These are phyloP conservation scores for Hirschfeldia incana DNA, from an alignment of 345 rosid genomes.

Conservation along the genomic window DNA sequence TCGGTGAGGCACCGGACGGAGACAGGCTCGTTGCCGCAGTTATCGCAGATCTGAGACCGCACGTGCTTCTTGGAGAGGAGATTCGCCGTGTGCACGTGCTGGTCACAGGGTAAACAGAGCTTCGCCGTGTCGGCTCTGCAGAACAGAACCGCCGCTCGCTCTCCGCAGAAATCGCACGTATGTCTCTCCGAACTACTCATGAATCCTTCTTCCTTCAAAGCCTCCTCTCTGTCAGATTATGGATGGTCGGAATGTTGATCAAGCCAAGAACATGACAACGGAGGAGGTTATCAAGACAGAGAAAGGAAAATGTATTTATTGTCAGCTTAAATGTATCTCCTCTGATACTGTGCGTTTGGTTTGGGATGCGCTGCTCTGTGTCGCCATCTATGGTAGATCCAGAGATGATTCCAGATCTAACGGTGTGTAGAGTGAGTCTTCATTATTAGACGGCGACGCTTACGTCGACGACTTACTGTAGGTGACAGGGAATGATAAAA, in stretches of 20 bases:
- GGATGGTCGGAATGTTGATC: slow-evolving; percentile 14
- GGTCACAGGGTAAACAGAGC: slow-evolving; percentile 89
- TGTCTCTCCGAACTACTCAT: slow-evolving; percentile 47
- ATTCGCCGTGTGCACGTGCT: slow-evolving; percentile 92
- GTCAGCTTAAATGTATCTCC: neutral
- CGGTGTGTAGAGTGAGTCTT: slow-evolving; percentile 1
- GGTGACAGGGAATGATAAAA: slow-evolving; percentile 21
- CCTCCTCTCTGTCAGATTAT: neutral
- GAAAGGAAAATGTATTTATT: neutral
- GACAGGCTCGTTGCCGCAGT: slow-evolving; percentile 64
- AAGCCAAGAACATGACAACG: slow-evolving; percentile 1
- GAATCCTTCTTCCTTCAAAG: neutral
- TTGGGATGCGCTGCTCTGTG: slow-evolving; percentile 7
- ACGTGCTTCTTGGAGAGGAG: slow-evolving; percentile 72
- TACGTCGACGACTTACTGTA: neutral
- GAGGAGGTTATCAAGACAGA: neutral
- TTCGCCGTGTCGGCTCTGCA: slow-evolving; percentile 89
- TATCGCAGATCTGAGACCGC: slow-evolving; percentile 95
- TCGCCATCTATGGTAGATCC: slow-evolving; percentile 10
- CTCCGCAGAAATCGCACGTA: slow-evolving; percentile 81
- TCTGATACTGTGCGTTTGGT: neutral
- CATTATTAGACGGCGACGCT: slow-evolving; percentile 11
- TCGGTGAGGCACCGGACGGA: slow-evolving; percentile 65
- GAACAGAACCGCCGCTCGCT: slow-evolving; percentile 65
- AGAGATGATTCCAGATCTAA: slow-evolving; percentile 20